Evolutionary conservation across 345 rosid genomes (phyloP), one percentile per base, ranked within the genome.

Genomic region (Dipteronia dyeriana): DNA sequence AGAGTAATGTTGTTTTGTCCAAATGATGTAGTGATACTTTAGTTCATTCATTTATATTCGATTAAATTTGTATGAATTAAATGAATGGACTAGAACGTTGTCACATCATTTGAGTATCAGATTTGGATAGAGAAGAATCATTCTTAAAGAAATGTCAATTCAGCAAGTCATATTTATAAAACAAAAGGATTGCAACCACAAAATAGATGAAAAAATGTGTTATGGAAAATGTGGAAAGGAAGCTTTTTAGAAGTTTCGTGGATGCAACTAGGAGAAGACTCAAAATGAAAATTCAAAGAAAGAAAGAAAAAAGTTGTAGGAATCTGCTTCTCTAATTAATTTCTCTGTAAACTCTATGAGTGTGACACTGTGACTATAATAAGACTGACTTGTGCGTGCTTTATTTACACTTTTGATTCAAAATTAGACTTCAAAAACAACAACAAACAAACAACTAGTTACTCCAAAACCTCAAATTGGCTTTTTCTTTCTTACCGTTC

Each of bases 161-260:
- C 26, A 26, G 26, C 1, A 26, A 26, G 26, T 26, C 26, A 26
- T 26, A 26, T 26, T 26, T 26, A 26, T 26, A 26, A 26, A 26
- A 26, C 26, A 1, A 26, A 26, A 26, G 1, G 26, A 26, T 26
- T 26, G 1, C 26, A 26, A 26, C 26, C 26, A 0, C 26, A 26
- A 26, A 26, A 26, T 26, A 26, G 26, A 26, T 0, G 26, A 26
- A 26, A 26, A 34, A 34, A 34, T 34, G 34, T 31, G 34, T 34
- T 13, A 26, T 2, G 20, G 14, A 23, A 38, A 31, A 43, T 68
- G 60, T 69, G 68, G 64, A 17, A 13, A n/a, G 25, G 61, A 49
- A 67, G 13, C 59, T 75, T 79, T 41, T 38, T 63, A 39, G 79
- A 47, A 79, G 65, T 70, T 75, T 79, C 79, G 76, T 38, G 75